Evolutionary conservation across 352 stramenopile species (phyloP), one percentile per base, ranked within the genome.

Genomic region (Phytophthora syringae): DNA sequence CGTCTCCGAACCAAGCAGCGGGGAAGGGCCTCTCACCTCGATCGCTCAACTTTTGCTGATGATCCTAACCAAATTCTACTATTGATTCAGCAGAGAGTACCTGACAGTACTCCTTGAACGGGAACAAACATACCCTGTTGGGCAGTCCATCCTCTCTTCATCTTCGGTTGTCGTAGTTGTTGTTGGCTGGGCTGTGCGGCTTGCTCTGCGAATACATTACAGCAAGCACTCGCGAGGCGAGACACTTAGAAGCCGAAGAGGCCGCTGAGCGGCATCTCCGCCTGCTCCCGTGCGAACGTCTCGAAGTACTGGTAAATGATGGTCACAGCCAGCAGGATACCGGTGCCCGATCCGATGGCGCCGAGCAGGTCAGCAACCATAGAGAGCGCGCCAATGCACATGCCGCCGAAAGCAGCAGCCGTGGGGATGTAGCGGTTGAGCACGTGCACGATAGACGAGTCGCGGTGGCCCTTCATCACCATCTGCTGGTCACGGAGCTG

Each of bases 241-340:
- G 6, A 5, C 24, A 39, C 71, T 89, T 93, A 93, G 73, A 95
- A 93, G 67, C 87, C 87, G 62, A 95, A 95, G 47, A 95, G 70
- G 40, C 82, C 80, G 52, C 80, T 82, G 40, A 95, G 66, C 50
- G 86, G 86, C 54, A 95, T 81, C 62, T 95, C 87, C 7, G 87
- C 83, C 62, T 95, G 84, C 76, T 99, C 96, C 72, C 97, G 97
- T 52, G 95, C 88, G 55, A 99, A 99, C 40, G 95, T 97, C 88
- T 99, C 97, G 71, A 98, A 99, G 82, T 99, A 99, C 80, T 98
- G 93, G 88, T 99, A 99, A 80, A 99, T 99, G 86, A 99, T 99
- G 24, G 97, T 99, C 52, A 99, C 98, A 51, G 94, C 95, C 59
- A 99, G 80, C 65, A 99, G 79, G 77, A 99, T 99, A 84, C 97